Conservation (phyloP, 805 yeast species). For the Cyberlindnera maclurae region DNA sequence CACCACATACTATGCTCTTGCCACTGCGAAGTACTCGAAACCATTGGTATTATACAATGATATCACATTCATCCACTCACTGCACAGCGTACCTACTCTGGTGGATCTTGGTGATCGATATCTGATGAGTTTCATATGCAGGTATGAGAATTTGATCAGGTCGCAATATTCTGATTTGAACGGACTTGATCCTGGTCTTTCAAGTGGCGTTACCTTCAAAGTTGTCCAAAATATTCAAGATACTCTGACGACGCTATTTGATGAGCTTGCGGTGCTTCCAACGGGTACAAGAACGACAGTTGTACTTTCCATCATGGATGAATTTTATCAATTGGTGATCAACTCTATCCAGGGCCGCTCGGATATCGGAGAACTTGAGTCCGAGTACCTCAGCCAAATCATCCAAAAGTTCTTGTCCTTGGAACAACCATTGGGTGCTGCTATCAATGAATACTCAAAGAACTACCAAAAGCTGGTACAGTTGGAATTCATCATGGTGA, state of each 20-base stretch:
- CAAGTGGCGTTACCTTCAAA: slow-evolving; percentile 8
- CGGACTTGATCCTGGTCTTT: slow-evolving; percentile 17
- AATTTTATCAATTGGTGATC: slow-evolving; percentile 15
- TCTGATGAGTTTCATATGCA: slow-evolving; percentile 7
- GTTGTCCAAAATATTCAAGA: slow-evolving; percentile 12
- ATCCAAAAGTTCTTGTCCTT: slow-evolving; percentile 13
- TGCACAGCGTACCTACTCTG: slow-evolving; percentile 23
- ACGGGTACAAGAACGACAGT: slow-evolving; percentile 3
- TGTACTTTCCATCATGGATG: slow-evolving; percentile 12
- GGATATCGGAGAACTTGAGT: slow-evolving; percentile 21
- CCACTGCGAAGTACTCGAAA: slow-evolving; percentile 9
- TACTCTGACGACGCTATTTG: slow-evolving; percentile 4
- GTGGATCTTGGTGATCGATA: slow-evolving; percentile 34
- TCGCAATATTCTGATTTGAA: slow-evolving; percentile 5
- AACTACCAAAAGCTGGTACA: slow-evolving; percentile 19
- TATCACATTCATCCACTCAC: slow-evolving; percentile 5
- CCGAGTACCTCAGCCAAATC: slow-evolving; percentile 16
- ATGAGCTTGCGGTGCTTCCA: slow-evolving; percentile 6
- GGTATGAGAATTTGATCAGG: slow-evolving; percentile 8
- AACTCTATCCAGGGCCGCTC: slow-evolving; percentile 10
- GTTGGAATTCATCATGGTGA: slow-evolving; percentile 15
- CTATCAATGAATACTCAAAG: slow-evolving; percentile 6
- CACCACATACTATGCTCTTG: slow-evolving; percentile 14
- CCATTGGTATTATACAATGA: slow-evolving; percentile 18
- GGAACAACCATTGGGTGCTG: slow-evolving; percentile 10